phyloP scores from a whole-genome alignment of 2,329 filamentous ascomycete species.

The Akanthomyces muscarius region DNA sequence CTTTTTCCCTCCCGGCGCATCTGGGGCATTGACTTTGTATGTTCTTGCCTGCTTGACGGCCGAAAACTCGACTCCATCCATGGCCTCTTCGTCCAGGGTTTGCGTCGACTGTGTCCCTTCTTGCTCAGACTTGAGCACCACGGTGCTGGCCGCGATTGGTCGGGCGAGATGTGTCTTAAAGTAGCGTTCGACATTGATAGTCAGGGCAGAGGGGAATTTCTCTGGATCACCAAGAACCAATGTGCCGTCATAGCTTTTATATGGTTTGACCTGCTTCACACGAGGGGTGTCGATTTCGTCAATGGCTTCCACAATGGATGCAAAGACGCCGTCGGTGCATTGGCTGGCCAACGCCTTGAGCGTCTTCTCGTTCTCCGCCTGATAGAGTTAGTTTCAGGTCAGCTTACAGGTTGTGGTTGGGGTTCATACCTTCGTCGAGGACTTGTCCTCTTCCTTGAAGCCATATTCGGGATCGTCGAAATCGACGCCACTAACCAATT shows the following conservation, averaged over 20 bases:
- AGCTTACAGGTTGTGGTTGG: not conserved
- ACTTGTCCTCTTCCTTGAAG: slow-evolving; percentile 87
- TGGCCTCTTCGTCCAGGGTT: slow-evolving; percentile 44
- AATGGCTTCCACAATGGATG: slow-evolving; percentile 83
- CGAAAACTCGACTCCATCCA: slow-evolving; percentile 55
- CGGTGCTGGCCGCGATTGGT: slow-evolving; percentile 72
- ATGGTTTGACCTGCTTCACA: slow-evolving; percentile 70
- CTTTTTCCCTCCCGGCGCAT: slow-evolving; percentile 70
- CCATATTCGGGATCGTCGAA: slow-evolving; percentile 90
- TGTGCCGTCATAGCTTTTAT: slow-evolving; percentile 73
- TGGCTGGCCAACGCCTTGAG: slow-evolving; percentile 62
- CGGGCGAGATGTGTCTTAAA: slow-evolving; percentile 77
- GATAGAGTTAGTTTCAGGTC: not conserved
- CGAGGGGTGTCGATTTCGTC: slow-evolving; percentile 73
- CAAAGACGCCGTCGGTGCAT: slow-evolving; percentile 66
- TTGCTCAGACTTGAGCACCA: slow-evolving; percentile 55
- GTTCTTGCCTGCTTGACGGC: slow-evolving; percentile 72
- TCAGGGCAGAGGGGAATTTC: slow-evolving; percentile 69
- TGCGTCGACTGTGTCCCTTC: slow-evolving; percentile 49
- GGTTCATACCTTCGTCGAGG: slow-evolving; percentile 56
- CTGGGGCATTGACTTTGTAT: slow-evolving; percentile 75
- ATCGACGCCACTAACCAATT: slow-evolving; percentile 67
- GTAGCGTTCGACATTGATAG: slow-evolving; percentile 86
- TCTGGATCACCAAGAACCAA: slow-evolving; percentile 75
- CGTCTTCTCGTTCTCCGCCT: slow-evolving; percentile 63